phyloP scores from a whole-genome alignment of 306 rosid species.

The Vicia faba region DNA sequence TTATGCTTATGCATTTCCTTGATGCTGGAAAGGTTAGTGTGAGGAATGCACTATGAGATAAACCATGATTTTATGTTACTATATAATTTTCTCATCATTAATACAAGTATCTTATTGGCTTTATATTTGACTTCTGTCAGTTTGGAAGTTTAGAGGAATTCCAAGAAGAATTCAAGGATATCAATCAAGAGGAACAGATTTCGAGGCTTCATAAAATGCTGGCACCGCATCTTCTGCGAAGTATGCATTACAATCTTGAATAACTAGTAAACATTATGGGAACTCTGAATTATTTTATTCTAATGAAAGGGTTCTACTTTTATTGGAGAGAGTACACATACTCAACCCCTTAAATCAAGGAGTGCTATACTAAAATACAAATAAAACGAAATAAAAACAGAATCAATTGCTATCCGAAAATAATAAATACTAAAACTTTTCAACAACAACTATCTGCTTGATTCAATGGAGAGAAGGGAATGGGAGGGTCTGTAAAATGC shows the following conservation, averaged over 20 bases:
- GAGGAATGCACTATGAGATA: constrained; percentile 30
- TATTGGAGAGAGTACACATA: neutral
- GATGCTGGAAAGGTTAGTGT: constrained; percentile 96
- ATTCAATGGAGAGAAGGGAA: neutral
- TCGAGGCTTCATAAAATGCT: constrained; percentile 95
- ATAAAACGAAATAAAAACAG: neutral
- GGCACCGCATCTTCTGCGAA: constrained; percentile 96
- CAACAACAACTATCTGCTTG: neutral
- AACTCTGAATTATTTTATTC: neutral
- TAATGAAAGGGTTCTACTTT: constrained; percentile 3
- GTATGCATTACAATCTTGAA: constrained; percentile 57
- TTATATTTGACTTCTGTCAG: constrained; percentile 49
- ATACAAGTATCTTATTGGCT: constrained; percentile 31
- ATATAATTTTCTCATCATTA: constrained; percentile 36
- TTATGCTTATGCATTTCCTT: constrained; percentile 99
- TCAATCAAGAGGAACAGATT: constrained; percentile 96
- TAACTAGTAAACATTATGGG: neutral
- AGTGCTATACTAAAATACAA: neutral
- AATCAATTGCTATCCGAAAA: neutral
- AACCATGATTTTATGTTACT: constrained; percentile 25
- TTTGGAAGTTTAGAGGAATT: constrained; percentile 97
- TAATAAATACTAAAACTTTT: neutral
- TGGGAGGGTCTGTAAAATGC: neutral
- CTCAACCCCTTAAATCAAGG: neutral
- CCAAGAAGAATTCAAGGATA: constrained; percentile 97